Evolutionary conservation across 768 basidiomycete genomes (phyloP).

Genomic region (button mushroom (Agaricus bisporus)): DNA sequence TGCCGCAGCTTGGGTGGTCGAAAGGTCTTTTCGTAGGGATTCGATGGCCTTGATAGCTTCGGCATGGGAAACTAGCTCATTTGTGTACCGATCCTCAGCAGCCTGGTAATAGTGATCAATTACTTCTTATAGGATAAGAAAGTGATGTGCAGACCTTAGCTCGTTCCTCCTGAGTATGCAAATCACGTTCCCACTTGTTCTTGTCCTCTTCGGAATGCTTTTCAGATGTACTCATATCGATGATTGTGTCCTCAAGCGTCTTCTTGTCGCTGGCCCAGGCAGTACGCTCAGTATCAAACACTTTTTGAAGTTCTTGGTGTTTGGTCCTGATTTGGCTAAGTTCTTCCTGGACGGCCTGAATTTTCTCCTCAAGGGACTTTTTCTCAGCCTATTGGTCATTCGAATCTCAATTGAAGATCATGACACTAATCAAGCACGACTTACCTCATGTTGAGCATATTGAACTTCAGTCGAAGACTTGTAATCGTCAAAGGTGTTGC

Average conservation of each 20-base stretch:
- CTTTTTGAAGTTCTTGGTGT: slow-evolving; percentile 53
- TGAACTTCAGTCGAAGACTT: slow-evolving; percentile 66
- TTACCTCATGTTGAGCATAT: slow-evolving; percentile 61
- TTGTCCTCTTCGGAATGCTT: slow-evolving; percentile 61
- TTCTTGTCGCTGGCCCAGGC: slow-evolving; percentile 78
- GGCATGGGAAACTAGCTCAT: slow-evolving; percentile 81
- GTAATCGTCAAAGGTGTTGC: slow-evolving; percentile 74
- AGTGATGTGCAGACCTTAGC: slow-evolving; percentile 43
- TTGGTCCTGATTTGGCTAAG: slow-evolving; percentile 41
- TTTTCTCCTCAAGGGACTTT: slow-evolving; percentile 55
- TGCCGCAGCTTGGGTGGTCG: slow-evolving; percentile 40
- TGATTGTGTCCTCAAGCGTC: slow-evolving; percentile 75
- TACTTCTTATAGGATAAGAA: not conserved
- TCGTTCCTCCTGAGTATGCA: slow-evolving; percentile 63
- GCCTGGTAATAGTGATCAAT: slow-evolving; percentile 28
- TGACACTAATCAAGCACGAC: slow-evolving; percentile 9
- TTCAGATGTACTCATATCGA: slow-evolving; percentile 74
- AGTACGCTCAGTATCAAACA: slow-evolving; percentile 61
- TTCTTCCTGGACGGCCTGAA: slow-evolving; percentile 50
- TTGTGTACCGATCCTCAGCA: slow-evolving; percentile 76
- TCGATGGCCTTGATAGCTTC: slow-evolving; percentile 75
- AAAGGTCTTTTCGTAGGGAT: slow-evolving; percentile 56
- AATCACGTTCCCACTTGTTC: slow-evolving; percentile 53
- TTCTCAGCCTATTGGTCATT: slow-evolving; percentile 49
- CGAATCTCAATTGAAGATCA: not conserved